Percentiles rank a stretch among this genome's conserved stretches.
Conservation (phyloP, 768 basidiomycete species). For the Ramaria sp. region DNA sequence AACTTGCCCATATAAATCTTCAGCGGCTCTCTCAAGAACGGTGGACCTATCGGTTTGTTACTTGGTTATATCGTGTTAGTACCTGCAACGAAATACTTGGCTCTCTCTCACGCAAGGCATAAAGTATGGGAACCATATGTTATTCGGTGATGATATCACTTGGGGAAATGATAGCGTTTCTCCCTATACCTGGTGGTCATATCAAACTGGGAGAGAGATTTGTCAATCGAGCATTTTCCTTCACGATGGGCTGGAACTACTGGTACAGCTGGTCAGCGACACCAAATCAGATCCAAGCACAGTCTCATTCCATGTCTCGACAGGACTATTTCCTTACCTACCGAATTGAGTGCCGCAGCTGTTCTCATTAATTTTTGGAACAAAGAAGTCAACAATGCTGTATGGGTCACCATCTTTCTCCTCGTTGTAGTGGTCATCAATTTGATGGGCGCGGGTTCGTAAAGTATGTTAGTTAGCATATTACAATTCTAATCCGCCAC, state of each 20-base stretch:
- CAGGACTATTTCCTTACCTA: conserved; percentile 48
- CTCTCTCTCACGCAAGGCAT: background rate
- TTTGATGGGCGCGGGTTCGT: conserved; percentile 23
- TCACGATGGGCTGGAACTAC: conserved; percentile 38
- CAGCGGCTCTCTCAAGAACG: conserved; percentile 15
- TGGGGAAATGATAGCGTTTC: conserved; percentile 67
- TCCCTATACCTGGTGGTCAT: conserved; percentile 63
- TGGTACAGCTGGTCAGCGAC: conserved; percentile 13
- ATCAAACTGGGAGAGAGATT: conserved; percentile 78
- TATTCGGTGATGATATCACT: conserved; percentile 53
- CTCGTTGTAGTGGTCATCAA: conserved; percentile 29
- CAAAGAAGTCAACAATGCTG: conserved; percentile 19
- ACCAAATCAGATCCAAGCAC: too few relatives aligned
- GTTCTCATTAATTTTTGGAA: conserved; percentile 27
- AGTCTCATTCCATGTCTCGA: conserved; percentile 6
- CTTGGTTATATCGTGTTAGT: conserved; percentile 46
- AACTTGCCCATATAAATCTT: too few relatives aligned
- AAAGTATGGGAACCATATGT: conserved; percentile 50
- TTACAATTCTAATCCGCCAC: background rate
- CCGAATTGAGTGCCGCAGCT: conserved; percentile 66
- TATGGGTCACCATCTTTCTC: conserved; percentile 19
- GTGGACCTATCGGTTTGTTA: conserved; percentile 66
- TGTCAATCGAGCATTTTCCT: conserved; percentile 65
- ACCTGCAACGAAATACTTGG: background rate
- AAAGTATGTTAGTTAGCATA: too few relatives aligned